phyloP scores from a whole-genome alignment of 2,329 filamentous ascomycete species.

The Aaosphaeria arxii region DNA sequence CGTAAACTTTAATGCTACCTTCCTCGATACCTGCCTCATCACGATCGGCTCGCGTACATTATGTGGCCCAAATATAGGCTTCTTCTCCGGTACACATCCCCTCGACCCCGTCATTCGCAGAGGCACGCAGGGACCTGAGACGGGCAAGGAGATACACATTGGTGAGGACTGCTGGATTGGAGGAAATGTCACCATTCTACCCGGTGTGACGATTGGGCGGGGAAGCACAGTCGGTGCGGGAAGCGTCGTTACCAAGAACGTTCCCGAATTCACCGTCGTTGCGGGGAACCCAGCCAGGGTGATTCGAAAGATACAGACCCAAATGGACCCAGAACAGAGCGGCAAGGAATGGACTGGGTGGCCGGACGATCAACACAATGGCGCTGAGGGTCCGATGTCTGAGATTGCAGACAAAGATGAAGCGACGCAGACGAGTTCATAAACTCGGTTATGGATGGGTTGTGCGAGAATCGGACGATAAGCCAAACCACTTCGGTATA shows the following conservation, averaged over 20 bases:
- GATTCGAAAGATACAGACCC: slow-evolving; percentile 48
- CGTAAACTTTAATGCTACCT: slow-evolving; percentile 72
- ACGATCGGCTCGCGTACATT: slow-evolving; percentile 74
- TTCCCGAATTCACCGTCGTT: slow-evolving; percentile 63
- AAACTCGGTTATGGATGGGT: background rate
- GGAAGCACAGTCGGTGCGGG: slow-evolving; percentile 75
- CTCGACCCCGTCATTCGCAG: slow-evolving; percentile 72
- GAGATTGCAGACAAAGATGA: slow-evolving; percentile 63
- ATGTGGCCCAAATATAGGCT: slow-evolving; percentile 72
- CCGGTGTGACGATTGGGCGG: slow-evolving; percentile 74
- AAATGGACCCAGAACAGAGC: slow-evolving; percentile 24
- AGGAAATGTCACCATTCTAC: slow-evolving; percentile 56
- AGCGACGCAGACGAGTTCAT: slow-evolving; percentile 40
- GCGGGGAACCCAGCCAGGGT: slow-evolving; percentile 66
- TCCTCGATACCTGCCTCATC: slow-evolving; percentile 74
- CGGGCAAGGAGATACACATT: slow-evolving; percentile 69
- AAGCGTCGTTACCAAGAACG: slow-evolving; percentile 77
- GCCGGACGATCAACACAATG: slow-evolving; percentile 71
- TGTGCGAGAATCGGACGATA: background rate
- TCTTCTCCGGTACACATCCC: slow-evolving; percentile 75
- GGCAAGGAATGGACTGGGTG: slow-evolving; percentile 43
- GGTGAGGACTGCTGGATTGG: slow-evolving; percentile 64
- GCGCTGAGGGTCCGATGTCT: slow-evolving; percentile 76
- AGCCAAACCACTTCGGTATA: background rate
- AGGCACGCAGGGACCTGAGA: slow-evolving; percentile 71